phyloP scores from a whole-genome alignment of 2,329 filamentous ascomycete species.

The Xylariomycetidae sp. region DNA sequence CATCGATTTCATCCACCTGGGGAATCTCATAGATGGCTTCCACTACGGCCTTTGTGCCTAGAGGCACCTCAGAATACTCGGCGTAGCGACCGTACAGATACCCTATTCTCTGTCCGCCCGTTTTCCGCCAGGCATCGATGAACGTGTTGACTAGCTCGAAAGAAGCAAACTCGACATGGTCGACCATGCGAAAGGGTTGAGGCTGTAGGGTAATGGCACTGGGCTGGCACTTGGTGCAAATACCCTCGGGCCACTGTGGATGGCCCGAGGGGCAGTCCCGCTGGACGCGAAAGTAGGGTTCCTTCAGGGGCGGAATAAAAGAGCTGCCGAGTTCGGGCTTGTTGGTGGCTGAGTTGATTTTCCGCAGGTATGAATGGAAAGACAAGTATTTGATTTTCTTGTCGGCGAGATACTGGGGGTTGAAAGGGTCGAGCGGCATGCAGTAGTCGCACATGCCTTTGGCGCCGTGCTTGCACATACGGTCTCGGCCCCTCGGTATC shows the following conservation, averaged over 20 bases:
- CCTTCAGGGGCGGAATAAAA: constrained; percentile 90
- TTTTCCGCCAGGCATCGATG: constrained; percentile 85
- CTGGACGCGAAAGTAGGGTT: constrained; percentile 88
- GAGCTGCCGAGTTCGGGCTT: constrained; percentile 91
- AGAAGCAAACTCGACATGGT: constrained; percentile 93
- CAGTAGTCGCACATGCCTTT: constrained; percentile 99
- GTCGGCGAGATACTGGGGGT: constrained; percentile 80
- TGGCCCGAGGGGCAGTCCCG: constrained; percentile 90
- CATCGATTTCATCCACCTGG: constrained; percentile 83
- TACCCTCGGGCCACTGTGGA: constrained; percentile 89
- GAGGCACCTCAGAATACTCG: constrained; percentile 86
- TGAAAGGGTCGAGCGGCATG: constrained; percentile 93
- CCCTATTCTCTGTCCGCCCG: constrained; percentile 77
- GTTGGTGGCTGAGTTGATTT: constrained; percentile 94
- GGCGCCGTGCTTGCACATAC: constrained; percentile 84
- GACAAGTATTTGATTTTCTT: constrained; percentile 99
- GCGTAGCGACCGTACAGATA: constrained; percentile 88
- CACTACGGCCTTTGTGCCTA: constrained; percentile 92
- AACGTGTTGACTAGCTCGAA: constrained; percentile 82
- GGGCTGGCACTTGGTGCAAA: constrained; percentile 97
- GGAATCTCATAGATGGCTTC: constrained; percentile 97
- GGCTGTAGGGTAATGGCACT: constrained; percentile 94
- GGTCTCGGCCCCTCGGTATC: constrained; percentile 27
- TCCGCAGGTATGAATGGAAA: constrained; percentile 90
- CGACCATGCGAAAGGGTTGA: constrained; percentile 92